phyloP scores from a whole-genome alignment of 164 flowering plant genomes.

The Annona squamosa region DNA sequence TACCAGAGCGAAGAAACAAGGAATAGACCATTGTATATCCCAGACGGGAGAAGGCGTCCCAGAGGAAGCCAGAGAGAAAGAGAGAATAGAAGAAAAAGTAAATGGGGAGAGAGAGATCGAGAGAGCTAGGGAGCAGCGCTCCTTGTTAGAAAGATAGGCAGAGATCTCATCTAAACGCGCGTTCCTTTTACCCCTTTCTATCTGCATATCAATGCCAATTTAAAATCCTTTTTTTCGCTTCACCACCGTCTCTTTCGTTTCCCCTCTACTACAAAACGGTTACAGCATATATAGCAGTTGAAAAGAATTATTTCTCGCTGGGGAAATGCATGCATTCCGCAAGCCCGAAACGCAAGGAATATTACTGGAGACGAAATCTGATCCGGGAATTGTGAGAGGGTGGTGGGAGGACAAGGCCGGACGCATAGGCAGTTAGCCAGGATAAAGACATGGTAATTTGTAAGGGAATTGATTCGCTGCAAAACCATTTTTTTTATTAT shows the following conservation, averaged over 20 bases:
- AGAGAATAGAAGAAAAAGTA: not conserved
- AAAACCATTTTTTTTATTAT: too few relatives aligned
- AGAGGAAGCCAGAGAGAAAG: not conserved
- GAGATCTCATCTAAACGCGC: not conserved
- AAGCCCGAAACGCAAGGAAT: not conserved
- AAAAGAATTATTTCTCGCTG: too few relatives aligned
- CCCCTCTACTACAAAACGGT: not conserved
- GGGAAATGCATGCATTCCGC: too few relatives aligned
- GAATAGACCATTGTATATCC: conserved; percentile 6
- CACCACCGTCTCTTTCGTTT: not conserved
- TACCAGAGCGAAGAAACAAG: not conserved
- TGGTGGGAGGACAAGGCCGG: too few relatives aligned
- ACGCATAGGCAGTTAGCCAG: too few relatives aligned
- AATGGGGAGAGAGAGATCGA: not conserved
- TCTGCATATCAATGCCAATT: too few relatives aligned
- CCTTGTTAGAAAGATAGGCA: not conserved
- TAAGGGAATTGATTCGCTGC: too few relatives aligned
- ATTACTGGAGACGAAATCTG: too few relatives aligned
- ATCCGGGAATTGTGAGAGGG: too few relatives aligned
- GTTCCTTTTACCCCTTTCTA: too few relatives aligned
- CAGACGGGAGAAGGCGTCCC: not conserved
- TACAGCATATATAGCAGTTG: not conserved
- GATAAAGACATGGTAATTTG: too few relatives aligned
- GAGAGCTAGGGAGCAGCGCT: not conserved
- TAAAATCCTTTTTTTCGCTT: not conserved